Evolutionary conservation across 495 filamentous ascomycete species (phyloP), one percentile per base, ranked within the genome.

Genomic region (Sabuloglossum arenarium): DNA sequence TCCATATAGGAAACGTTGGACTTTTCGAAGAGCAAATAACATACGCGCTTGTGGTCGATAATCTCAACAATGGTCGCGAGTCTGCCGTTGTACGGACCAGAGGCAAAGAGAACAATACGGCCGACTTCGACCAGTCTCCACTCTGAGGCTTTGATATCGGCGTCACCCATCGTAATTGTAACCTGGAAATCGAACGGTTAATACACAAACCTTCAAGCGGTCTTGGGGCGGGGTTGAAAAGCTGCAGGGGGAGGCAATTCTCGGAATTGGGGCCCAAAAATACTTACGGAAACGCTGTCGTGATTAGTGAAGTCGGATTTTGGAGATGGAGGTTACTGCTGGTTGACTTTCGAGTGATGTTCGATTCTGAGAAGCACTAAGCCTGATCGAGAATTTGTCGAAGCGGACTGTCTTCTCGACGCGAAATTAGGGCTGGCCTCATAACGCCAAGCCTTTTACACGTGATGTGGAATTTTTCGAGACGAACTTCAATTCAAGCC

Each of bases 21-120:
- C 54, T 57, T 25, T 34, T 19, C 14, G 5, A 42, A 21, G 24
- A 23, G 42, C 28, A 54, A 59, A 54, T 49, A n/a, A 85, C 90
- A 68, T 94, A 97, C 91, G 72, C 91, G 86, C 79, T 94, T 94
- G 85, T 99, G 91, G 74, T 97, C 93, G 73, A 97, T 89, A 71
- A 99, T 94, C 81, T 97, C 88, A 71, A 96, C 88, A 69, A 99
- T 91, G 66, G 79, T 74, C 60, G 88, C 93, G 60, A 97, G 79
- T 71, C 83, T 84, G 73, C 88, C 89, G 60, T 70, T 75, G 76
- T 79, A 86, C 61, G 80, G 84, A 61, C 82, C 82, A 64, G 75
- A 68, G 64, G 80, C 79, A 74, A 94, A 79, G 67, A 95, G 80
- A 62, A 91, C 83, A 65, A 95, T 76, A 67, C 93, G 88, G 77